A percentile compares a stretch with the other conserved stretches of the same genome.
Evolutionary conservation across 768 basidiomycete genomes (phyloP).

Genomic region (Tulasnella sp.): DNA sequence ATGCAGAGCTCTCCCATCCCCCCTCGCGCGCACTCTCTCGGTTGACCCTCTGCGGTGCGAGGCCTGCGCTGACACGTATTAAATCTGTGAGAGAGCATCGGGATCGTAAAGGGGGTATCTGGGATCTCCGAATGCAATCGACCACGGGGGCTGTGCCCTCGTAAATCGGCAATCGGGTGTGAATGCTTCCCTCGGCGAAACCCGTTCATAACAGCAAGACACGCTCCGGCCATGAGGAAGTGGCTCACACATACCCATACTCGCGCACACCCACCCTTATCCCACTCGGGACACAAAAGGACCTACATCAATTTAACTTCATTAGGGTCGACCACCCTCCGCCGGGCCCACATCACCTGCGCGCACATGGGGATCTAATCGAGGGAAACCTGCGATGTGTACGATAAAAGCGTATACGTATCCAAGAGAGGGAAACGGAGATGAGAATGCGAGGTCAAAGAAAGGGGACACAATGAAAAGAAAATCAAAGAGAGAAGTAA

Average conservation of each 20-base stretch:
- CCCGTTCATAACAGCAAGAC: neutral
- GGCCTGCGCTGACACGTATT: neutral
- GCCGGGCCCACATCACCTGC: conserved; percentile 1
- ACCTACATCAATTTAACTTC: neutral
- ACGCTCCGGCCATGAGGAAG: neutral
- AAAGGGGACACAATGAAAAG: neutral
- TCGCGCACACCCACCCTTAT: neutral
- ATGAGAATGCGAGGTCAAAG: neutral
- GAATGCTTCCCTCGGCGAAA: neutral
- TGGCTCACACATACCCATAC: neutral
- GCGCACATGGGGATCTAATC: neutral
- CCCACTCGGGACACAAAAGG: neutral
- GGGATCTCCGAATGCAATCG: conserved; percentile 13
- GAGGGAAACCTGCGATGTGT: neutral
- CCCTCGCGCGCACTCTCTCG: neutral
- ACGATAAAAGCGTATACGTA: neutral
- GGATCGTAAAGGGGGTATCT: conserved; percentile 9
- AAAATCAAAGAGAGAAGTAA: conserved; percentile 16
- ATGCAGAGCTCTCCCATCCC: too few relatives aligned
- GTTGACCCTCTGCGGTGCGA: neutral
- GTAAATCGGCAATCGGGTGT: conserved; percentile 1
- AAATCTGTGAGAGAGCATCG: conserved; percentile 11
- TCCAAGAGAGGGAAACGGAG: neutral
- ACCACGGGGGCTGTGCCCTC: neutral
- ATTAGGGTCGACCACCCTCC: neutral